These are phyloP conservation scores for Fusarium vanettenii DNA, from an alignment of 2,329 filamentous ascomycete genomes.

Conservation along the genomic window DNA sequence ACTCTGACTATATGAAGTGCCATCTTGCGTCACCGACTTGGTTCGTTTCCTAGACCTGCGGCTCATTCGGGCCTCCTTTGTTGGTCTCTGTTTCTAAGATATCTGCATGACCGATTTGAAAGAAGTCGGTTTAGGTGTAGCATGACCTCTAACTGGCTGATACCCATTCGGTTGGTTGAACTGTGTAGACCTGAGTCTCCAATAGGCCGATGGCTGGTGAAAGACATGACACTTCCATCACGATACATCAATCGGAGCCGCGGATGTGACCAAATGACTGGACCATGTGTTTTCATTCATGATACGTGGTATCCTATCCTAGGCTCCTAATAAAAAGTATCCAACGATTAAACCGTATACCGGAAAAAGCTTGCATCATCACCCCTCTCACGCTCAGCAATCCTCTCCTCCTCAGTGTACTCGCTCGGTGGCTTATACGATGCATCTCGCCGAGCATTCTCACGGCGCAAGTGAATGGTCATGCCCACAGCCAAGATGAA, in stretches of 20 bases:
- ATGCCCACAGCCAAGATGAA: constrained; percentile 5
- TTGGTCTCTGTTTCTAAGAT: background rate
- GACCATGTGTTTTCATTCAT: background rate
- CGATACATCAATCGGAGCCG: background rate
- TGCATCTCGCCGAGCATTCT: constrained; percentile 17
- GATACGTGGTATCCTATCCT: background rate
- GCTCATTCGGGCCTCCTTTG: background rate
- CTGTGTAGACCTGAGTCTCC: background rate
- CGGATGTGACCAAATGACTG: background rate
- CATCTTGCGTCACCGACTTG: background rate
- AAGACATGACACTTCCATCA: background rate
- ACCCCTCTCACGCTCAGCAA: constrained; percentile 1
- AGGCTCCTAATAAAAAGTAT: background rate
- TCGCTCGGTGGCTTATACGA: background rate
- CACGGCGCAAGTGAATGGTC: constrained; percentile 6
- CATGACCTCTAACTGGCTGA: too few relatives aligned
- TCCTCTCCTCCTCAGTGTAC: constrained; percentile 1
- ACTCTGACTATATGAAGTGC: background rate
- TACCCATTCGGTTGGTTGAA: too few relatives aligned
- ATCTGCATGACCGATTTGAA: too few relatives aligned
- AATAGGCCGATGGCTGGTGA: background rate
- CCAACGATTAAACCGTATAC: constrained; percentile 5
- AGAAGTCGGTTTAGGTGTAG: too few relatives aligned
- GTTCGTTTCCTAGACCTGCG: background rate
- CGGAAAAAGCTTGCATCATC: constrained; percentile 16